Conservation (phyloP, 345 rosid species). For the Excoecaria agallocha region DNA sequence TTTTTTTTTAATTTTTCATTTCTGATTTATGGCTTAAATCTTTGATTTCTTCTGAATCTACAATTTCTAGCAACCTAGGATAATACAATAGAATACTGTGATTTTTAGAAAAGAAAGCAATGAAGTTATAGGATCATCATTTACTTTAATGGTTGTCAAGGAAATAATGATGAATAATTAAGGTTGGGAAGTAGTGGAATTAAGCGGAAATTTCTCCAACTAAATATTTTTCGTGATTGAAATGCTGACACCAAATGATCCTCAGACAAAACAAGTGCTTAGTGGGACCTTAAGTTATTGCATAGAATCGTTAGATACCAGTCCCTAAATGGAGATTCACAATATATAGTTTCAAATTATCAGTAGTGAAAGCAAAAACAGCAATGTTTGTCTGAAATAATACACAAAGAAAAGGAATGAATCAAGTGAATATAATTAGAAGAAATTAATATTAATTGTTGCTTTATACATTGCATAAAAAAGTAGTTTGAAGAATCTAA, state of each 20-base stretch:
- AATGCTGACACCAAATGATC: background rate
- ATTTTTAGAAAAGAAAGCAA: background rate
- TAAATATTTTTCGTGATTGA: background rate
- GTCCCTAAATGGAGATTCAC: too few relatives aligned
- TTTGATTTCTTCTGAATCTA: too few relatives aligned
- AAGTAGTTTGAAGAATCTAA: conserved; percentile 10
- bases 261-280: background rate
- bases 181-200: conserved; percentile 5
- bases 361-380: background rate
- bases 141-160: background rate
- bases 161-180: background rate
- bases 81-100: background rate
- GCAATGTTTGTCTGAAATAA: too few relatives aligned
- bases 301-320: background rate
- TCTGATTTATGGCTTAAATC: too few relatives aligned
- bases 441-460: background rate
- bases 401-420: too few relatives aligned
- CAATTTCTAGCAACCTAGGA: too few relatives aligned
- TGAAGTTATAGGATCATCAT: background rate
- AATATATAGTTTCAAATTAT: too few relatives aligned
- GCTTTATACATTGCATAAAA: conserved; percentile 1
- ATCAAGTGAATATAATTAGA: background rate
- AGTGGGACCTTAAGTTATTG: background rate
- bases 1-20: too few relatives aligned
- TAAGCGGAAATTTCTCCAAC: conserved; percentile 5